These are phyloP conservation scores for Purpureocillium takamizusanense DNA, from an alignment of 2,329 filamentous ascomycete genomes.

Conservation along the genomic window DNA sequence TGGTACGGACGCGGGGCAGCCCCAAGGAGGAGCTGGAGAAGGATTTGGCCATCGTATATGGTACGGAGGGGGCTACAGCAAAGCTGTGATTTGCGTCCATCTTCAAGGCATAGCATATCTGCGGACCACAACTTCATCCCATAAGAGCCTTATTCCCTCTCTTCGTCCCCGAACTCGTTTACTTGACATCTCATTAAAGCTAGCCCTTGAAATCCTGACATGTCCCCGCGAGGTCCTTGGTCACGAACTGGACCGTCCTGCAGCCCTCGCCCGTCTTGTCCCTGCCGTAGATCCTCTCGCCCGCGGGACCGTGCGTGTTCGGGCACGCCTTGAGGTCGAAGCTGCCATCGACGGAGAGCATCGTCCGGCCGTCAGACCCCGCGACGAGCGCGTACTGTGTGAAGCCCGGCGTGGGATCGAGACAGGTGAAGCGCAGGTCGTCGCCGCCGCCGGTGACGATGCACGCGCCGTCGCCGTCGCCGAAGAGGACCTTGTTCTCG, in stretches of 20 bases:
- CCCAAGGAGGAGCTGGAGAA: conserved; percentile 16
- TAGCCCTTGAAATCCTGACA: conserved; percentile 7
- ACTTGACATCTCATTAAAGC: no score
- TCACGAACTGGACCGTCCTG: conserved; percentile 14
- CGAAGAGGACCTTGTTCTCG: conserved; percentile 15
- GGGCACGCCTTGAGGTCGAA: conserved; percentile 17
- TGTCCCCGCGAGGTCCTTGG: conserved; percentile 15
- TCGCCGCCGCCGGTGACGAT: conserved; percentile 15
- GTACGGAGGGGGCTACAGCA: conserved; percentile 7
- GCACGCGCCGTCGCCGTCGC: conserved; percentile 21
- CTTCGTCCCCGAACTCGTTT: no score
- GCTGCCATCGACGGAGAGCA: conserved; percentile 15
- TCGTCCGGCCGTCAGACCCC: conserved; percentile 7
- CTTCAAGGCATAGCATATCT: no score
- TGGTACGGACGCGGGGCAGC: conserved; percentile 9
- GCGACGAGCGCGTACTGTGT: conserved; percentile 17
- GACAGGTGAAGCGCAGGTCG: conserved; percentile 15
- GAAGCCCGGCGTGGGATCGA: conserved; percentile 20
- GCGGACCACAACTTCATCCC: no score
- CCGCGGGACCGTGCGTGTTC: conserved; percentile 6
- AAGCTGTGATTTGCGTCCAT: conserved; percentile 13
- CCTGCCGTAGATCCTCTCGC: conserved; percentile 14
- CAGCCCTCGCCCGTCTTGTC: conserved; percentile 11
- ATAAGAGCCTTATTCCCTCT: no score
- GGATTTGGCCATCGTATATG: conserved; percentile 28